Evolutionary conservation across 805 yeast species (phyloP), one percentile per base, ranked within the genome.

Genomic region (Yarrowia hollandica): DNA sequence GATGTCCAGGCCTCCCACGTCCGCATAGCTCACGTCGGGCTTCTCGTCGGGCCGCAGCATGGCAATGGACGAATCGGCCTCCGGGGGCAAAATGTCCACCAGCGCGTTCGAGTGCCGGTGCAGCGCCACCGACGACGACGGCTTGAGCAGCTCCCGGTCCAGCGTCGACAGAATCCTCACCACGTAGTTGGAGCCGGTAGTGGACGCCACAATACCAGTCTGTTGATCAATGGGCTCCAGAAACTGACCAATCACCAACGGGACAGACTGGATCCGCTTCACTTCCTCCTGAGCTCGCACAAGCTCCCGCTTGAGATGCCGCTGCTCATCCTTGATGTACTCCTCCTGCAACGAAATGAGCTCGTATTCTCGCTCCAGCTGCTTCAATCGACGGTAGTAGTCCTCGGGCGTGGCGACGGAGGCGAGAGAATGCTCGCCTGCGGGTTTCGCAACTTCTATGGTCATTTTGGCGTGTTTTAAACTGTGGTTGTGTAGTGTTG

Each of bases 1-100:
- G 96, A 94, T 90, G 73, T 94, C 99, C 71, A 94, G 79, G 37
- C 99, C 99, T 74, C 99, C 99, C 60, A 94, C 97, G 72, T 94
- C 99, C 30, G 96, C 96, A 69, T 94, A 94, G 1, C 96, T 84
- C 68, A 92, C 97, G 22, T 94, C 88, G 44, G 99, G 99, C 70
- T 87, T 88, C 74, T 95, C 96, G 67, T 89, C 88, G 39, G 92
- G 96, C 28, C 96, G 95, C 67, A 94, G 86, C 72, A 95, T 90
- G 31, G 99, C 85, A 65, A 94, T 94, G 33, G 94, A 85, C 1
- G 97, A 90, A 70, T 94, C 99, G 0, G 98, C 97, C 78, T 94
- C 99, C 25, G 99, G 99, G 23, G 99, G 99, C 69, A 94, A 77
- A 60, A 95, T 94, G 72, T 94, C 98, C 31, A 94, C 99, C 64